Conservation (phyloP, 208 protist species). For the Acanthamoeba triangularis region DNA sequence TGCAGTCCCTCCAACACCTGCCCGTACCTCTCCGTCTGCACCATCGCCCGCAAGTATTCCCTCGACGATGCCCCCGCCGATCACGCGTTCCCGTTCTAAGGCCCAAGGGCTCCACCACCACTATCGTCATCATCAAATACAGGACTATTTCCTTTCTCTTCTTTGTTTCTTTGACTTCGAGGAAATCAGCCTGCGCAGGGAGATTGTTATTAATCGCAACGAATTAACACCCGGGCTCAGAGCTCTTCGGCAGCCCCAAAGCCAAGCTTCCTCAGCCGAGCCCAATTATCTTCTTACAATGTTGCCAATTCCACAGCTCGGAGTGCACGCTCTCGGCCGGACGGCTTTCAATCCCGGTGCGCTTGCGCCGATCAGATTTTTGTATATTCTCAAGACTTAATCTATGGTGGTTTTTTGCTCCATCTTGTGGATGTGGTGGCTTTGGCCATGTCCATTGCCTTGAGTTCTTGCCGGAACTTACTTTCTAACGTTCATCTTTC, state of each 20-base stretch:
- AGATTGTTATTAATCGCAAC: too few species aligned
- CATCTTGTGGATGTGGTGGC: background rate
- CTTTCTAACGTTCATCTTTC: background rate
- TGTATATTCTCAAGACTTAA: too few species aligned
- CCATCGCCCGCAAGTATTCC: background rate
- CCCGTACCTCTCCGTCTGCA: constrained; percentile 1
- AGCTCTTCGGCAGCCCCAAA: too few species aligned
- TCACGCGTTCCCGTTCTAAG: background rate
- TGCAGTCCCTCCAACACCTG: background rate
- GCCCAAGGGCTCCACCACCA: too few species aligned
- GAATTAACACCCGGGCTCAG: too few species aligned
- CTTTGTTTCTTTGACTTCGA: too few species aligned
- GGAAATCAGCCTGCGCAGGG: too few species aligned
- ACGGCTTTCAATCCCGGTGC: background rate
- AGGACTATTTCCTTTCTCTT: too few species aligned
- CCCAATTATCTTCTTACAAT: background rate
- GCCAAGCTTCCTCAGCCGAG: too few species aligned
- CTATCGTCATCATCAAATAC: too few species aligned
- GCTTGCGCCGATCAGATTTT: background rate
- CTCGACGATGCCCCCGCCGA: background rate
- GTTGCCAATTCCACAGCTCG: background rate
- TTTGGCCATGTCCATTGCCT: too few species aligned
- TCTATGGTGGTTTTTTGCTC: background rate
- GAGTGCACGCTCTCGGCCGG: background rate
- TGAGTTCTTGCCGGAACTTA: background rate